Evolutionary conservation across 2,329 filamentous ascomycete species (phyloP).

Genomic region (Nemania sp.): DNA sequence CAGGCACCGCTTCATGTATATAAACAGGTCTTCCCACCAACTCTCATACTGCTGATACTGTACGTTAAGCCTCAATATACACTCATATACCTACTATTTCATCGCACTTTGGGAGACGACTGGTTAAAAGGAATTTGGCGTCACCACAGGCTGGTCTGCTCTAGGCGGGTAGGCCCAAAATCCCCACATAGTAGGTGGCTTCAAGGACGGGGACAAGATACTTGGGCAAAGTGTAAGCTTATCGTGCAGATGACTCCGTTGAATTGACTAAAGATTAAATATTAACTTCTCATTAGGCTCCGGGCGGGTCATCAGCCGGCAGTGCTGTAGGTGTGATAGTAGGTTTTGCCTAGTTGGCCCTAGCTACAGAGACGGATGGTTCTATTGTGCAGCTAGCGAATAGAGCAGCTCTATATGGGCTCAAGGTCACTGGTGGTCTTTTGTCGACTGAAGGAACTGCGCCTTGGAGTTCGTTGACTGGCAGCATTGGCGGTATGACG

Average conservation of each 20-base stretch:
- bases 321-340: conserved; percentile 11
- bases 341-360: conserved; percentile 1
- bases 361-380: conserved; percentile 20
- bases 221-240: conserved; percentile 15
- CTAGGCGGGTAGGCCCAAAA: conserved; percentile 18
- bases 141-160: conserved; percentile 21
- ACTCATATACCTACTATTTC: too few species aligned
- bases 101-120: conserved; percentile 18
- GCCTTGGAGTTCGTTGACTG: conserved; percentile 7
- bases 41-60: too few species aligned
- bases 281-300: background rate
- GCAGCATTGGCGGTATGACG: conserved; percentile 14
- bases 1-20: too few species aligned
- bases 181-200: background rate
- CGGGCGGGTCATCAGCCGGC: conserved; percentile 16
- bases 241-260: background rate
- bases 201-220: background rate
- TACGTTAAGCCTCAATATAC: too few species aligned
- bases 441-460: conserved; percentile 8
- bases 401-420: conserved; percentile 5
- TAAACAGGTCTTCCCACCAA: too few species aligned
- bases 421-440: conserved; percentile 13
- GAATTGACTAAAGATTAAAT: too few species aligned
- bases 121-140: background rate
- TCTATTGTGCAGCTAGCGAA: conserved; percentile 22